Percentiles rank a stretch among this genome's conserved stretches.
phyloP scores from a whole-genome alignment of 805 yeast genomes.

The Torulaspora maleeae region DNA sequence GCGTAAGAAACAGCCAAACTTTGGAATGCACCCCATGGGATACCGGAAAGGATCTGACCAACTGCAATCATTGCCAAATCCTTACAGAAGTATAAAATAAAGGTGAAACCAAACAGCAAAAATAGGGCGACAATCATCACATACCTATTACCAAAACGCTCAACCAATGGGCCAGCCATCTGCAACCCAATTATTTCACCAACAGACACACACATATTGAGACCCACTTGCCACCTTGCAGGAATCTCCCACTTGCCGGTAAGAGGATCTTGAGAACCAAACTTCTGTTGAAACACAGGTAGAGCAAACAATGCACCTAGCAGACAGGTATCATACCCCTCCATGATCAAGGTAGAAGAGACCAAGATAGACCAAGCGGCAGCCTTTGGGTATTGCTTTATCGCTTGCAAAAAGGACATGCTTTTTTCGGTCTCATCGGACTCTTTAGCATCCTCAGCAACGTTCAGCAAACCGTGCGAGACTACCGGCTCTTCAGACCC shows the following conservation, averaged over 20 bases:
- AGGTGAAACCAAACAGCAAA: conserved; percentile 38
- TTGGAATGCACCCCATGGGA: conserved; percentile 53
- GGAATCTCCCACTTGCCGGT: conserved; percentile 35
- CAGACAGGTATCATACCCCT: conserved; percentile 45
- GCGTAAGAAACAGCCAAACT: conserved; percentile 51
- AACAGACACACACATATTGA: conserved; percentile 27
- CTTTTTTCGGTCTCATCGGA: conserved; percentile 25
- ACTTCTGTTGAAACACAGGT: conserved; percentile 42
- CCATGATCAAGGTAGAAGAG: conserved; percentile 44
- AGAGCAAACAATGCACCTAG: conserved; percentile 43
- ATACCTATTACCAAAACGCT: conserved; percentile 43
- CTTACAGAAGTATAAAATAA: conserved; percentile 46
- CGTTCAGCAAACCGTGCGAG: background rate
- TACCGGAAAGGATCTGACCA: conserved; percentile 43
- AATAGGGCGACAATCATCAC: conserved; percentile 35
- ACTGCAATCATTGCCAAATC: conserved; percentile 37
- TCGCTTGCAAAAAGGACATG: conserved; percentile 34
- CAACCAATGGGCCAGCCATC: conserved; percentile 42
- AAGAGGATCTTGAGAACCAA: conserved; percentile 35
- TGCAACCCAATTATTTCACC: conserved; percentile 47
- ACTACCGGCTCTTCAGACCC: too few relatives aligned
- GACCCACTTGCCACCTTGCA: conserved; percentile 42
- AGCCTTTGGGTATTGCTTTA: conserved; percentile 44
- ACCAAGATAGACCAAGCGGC: conserved; percentile 45
- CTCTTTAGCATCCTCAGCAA: conserved; percentile 16